Conservation (phyloP, 225 moss, liverwort and hornwort genomes). For the Asterella californica region DNA sequence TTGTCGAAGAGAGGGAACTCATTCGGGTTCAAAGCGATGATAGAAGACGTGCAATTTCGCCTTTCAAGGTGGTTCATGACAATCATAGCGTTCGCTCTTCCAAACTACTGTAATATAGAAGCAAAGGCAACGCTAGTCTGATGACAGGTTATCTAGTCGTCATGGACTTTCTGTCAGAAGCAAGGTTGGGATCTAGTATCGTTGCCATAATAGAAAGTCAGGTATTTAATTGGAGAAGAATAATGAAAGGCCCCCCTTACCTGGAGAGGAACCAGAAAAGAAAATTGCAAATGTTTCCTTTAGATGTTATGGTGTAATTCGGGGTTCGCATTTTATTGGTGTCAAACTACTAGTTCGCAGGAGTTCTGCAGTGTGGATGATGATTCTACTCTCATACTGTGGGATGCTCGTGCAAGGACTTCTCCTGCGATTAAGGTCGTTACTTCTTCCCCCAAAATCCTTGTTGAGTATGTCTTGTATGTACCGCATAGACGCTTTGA, state of each 20-base stretch:
- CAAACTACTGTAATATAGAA: too few species aligned
- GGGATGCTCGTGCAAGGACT: slow-evolving; percentile 75
- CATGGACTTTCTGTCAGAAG: background rate
- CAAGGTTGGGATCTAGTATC: background rate
- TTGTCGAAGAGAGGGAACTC: too few species aligned
- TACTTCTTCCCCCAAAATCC: background rate
- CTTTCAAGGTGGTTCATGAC: slow-evolving; percentile 63
- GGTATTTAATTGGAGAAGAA: background rate
- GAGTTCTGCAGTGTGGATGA: slow-evolving; percentile 99
- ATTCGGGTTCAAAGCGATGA: too few species aligned
- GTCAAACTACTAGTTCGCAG: slow-evolving; percentile 57
- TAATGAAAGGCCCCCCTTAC: background rate
- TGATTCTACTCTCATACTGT: slow-evolving; percentile 82
- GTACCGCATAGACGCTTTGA: background rate
- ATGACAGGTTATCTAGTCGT: background rate
- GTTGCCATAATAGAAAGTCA: too few species aligned
- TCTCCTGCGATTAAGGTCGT: slow-evolving; percentile 72
- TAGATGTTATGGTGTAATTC: background rate
- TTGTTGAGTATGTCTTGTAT: background rate
- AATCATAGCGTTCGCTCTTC: background rate
- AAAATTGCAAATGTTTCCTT: background rate
- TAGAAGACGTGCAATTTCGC: slow-evolving; percentile 96
- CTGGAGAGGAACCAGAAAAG: background rate
- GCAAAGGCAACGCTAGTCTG: too few species aligned
- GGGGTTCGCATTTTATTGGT: background rate